Percentiles rank a stretch among this genome's conserved stretches.
phyloP scores from a whole-genome alignment of 805 yeast species.

The Lipomyces sp. region DNA sequence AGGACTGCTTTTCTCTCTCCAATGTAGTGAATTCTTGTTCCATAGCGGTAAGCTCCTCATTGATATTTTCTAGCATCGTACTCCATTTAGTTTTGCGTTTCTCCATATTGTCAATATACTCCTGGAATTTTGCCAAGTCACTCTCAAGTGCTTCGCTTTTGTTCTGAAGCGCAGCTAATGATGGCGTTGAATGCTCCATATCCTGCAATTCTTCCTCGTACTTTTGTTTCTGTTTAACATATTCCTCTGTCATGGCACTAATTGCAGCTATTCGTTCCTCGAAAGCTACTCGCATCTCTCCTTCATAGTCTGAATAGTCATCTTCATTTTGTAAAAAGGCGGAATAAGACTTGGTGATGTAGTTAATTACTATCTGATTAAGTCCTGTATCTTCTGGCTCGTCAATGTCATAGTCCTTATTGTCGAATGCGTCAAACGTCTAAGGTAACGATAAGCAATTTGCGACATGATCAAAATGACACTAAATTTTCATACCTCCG shows the following conservation, averaged over 20 bases:
- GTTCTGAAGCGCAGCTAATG: conserved; percentile 57
- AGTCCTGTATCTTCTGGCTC: conserved; percentile 52
- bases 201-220: conserved; percentile 51
- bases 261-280: conserved; percentile 57
- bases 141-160: conserved; percentile 67
- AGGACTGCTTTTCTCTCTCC: conserved; percentile 27
- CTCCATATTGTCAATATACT: conserved; percentile 71
- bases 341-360: conserved; percentile 68
- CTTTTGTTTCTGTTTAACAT: conserved; percentile 50
- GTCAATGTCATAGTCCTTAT: conserved; percentile 44
- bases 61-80: conserved; percentile 58
- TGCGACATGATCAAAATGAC: neutral
- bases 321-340: conserved; percentile 68
- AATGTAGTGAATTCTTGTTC: conserved; percentile 40
- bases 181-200: conserved; percentile 53
- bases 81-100: conserved; percentile 67
- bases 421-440: conserved; percentile 51
- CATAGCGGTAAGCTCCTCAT: conserved; percentile 56
- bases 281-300: conserved; percentile 63
- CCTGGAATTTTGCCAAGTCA: conserved; percentile 71
- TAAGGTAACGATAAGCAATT: conserved; percentile 12
- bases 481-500: conserved; percentile 23
- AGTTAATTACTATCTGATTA: conserved; percentile 60
- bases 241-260: conserved; percentile 51
- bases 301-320: conserved; percentile 59